These are phyloP conservation scores for Penicillium sp. DNA, from an alignment of 2,329 filamentous ascomycete species.

Conservation along the genomic window DNA sequence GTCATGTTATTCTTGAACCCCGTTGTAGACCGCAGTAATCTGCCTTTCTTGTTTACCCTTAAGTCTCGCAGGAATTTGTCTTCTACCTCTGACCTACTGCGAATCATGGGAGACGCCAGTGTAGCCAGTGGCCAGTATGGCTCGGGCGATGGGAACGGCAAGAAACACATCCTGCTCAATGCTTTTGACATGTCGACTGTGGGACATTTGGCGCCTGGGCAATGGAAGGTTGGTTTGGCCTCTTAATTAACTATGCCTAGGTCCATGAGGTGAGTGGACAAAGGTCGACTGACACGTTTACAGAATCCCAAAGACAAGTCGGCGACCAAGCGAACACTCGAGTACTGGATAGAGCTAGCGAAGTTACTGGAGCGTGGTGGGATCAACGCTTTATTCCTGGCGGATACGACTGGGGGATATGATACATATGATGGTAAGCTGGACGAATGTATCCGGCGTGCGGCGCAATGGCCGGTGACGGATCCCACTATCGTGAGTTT, in stretches of 20 bases:
- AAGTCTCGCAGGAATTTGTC: background rate
- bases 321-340: constrained; percentile 56
- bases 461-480: constrained; percentile 62
- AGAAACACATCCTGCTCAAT: constrained; percentile 59
- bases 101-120: constrained; percentile 15
- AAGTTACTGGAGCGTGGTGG: constrained; percentile 59
- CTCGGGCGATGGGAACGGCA: constrained; percentile 22
- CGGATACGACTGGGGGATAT: constrained; percentile 62
- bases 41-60: background rate
- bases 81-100: background rate
- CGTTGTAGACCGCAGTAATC: background rate
- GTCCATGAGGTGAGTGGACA: background rate
- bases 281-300: constrained; percentile 5
- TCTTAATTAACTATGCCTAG: background rate
- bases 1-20: background rate
- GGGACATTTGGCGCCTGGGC: constrained; percentile 61
- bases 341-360: constrained; percentile 63
- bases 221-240: constrained; percentile 56
- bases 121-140: constrained; percentile 18
- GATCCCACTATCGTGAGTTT: constrained; percentile 58
- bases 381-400: constrained; percentile 63
- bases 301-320: constrained; percentile 61
- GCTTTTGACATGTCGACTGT: constrained; percentile 65
- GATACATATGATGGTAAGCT: constrained; percentile 59
- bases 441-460: constrained; percentile 59